Percentiles rank a stretch among this genome's conserved stretches.
These are phyloP conservation scores for Austropuccinia psidii DNA, from an alignment of 1,284 basidiomycete genomes.

Conservation along the genomic window DNA sequence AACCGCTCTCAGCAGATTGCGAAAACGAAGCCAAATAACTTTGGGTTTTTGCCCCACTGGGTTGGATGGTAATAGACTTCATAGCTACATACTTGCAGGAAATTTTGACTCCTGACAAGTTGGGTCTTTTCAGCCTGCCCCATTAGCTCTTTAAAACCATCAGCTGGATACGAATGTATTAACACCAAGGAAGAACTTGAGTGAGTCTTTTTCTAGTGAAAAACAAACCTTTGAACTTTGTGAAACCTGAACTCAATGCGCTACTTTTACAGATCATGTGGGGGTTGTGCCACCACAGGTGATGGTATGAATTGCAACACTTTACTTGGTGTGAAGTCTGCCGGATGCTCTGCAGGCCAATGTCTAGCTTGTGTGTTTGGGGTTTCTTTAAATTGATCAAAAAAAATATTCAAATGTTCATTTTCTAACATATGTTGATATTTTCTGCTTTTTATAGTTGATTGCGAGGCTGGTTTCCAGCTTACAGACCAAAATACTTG, in stretches of 20 bases:
- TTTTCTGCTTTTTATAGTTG: neutral
- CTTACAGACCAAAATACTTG: slow-evolving; percentile 6
- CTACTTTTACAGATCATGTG: neutral
- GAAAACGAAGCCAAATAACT: neutral
- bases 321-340: slow-evolving; percentile 9
- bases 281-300: slow-evolving; percentile 29
- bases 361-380: slow-evolving; percentile 26
- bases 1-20: neutral
- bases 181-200: slow-evolving; percentile 16
- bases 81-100: neutral
- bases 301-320: slow-evolving; percentile 23
- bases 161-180: slow-evolving; percentile 25
- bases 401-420: no score
- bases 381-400: neutral
- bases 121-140: slow-evolving; percentile 1
- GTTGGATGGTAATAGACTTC: neutral
- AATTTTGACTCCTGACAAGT: neutral
- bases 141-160: slow-evolving; percentile 20
- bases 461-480: slow-evolving; percentile 13
- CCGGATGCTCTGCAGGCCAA: slow-evolving; percentile 17
- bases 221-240: neutral
- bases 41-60: slow-evolving; percentile 19
- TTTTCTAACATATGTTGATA: neutral
- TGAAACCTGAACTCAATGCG: neutral
- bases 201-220: neutral